Conservation (phyloP, 2,329 filamentous ascomycete species). For the Fonsecaea monophora region DNA sequence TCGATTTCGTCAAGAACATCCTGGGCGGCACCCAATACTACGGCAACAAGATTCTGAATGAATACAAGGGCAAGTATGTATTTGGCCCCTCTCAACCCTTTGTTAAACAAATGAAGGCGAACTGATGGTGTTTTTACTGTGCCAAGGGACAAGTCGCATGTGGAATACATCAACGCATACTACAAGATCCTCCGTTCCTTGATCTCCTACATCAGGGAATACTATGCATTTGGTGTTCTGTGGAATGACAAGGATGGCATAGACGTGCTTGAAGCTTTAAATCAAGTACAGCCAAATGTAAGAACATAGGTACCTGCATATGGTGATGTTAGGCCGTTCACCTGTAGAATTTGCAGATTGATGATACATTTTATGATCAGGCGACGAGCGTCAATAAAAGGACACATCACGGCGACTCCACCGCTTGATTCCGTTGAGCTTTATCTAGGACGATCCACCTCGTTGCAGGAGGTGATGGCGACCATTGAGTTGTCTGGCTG, state of each 20-base stretch:
- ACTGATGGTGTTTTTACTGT: background rate
- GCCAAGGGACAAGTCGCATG: conserved; percentile 75
- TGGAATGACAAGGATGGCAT: conserved; percentile 84
- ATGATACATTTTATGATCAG: too few species aligned
- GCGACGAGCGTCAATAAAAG: too few species aligned
- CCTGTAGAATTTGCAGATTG: too few species aligned
- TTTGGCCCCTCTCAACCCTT: too few species aligned
- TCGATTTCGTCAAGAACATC: conserved; percentile 83
- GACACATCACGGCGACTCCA: too few species aligned
- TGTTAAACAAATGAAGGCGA: background rate
- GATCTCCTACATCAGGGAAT: conserved; percentile 80
- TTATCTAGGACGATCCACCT: too few species aligned
- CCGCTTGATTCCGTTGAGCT: too few species aligned
- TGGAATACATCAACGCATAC: conserved; percentile 91
- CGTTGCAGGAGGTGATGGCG: too few species aligned
- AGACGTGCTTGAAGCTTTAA: conserved; percentile 73
- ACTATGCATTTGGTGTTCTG: conserved; percentile 78
- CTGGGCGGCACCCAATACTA: conserved; percentile 88
- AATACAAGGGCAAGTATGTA: conserved; percentile 79
- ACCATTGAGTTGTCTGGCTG: too few species aligned
- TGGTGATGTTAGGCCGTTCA: too few species aligned
- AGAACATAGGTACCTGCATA: too few species aligned
- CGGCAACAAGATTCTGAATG: conserved; percentile 90
- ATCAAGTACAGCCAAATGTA: conserved; percentile 57
- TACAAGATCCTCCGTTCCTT: conserved; percentile 88